Conservation (phyloP, 805 yeast genomes). For the Candida vaughaniae region DNA sequence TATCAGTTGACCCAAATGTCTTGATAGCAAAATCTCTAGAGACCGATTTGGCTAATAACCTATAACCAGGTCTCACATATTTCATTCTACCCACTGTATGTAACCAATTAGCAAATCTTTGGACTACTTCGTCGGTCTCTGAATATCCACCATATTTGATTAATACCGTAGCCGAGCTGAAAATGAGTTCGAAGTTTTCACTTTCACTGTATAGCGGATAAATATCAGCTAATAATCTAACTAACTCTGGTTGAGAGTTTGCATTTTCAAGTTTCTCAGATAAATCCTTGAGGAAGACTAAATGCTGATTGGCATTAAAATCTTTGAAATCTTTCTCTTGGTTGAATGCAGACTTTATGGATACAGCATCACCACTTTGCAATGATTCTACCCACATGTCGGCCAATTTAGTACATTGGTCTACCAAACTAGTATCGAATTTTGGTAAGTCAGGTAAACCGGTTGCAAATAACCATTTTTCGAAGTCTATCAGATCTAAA, state of each 20-base stretch:
- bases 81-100: slow-evolving; percentile 39
- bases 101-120: slow-evolving; percentile 27
- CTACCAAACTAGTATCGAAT: slow-evolving; percentile 29
- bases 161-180: slow-evolving; percentile 23
- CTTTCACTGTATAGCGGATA: slow-evolving; percentile 21
- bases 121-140: slow-evolving; percentile 16
- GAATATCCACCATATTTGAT: slow-evolving; percentile 20
- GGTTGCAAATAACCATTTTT: slow-evolving; percentile 25
- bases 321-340: slow-evolving; percentile 20
- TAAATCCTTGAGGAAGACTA: slow-evolving; percentile 25
- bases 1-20: slow-evolving; percentile 20
- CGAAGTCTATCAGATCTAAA: slow-evolving; percentile 27
- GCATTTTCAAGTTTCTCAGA: slow-evolving; percentile 14
- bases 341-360: slow-evolving; percentile 15
- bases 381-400: slow-evolving; percentile 20
- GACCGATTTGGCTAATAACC: slow-evolving; percentile 19
- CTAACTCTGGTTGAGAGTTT: slow-evolving; percentile 9
- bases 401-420: slow-evolving; percentile 23
- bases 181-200: slow-evolving; percentile 25
- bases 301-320: slow-evolving; percentile 26
- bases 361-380: neutral
- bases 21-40: slow-evolving; percentile 27
- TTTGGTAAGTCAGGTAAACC: slow-evolving; percentile 29
- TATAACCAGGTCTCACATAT: slow-evolving; percentile 34
- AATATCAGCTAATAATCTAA: slow-evolving; percentile 15